Evolutionary conservation across 148 eudicot species (phyloP).

Genomic region (Silene latifolia): DNA sequence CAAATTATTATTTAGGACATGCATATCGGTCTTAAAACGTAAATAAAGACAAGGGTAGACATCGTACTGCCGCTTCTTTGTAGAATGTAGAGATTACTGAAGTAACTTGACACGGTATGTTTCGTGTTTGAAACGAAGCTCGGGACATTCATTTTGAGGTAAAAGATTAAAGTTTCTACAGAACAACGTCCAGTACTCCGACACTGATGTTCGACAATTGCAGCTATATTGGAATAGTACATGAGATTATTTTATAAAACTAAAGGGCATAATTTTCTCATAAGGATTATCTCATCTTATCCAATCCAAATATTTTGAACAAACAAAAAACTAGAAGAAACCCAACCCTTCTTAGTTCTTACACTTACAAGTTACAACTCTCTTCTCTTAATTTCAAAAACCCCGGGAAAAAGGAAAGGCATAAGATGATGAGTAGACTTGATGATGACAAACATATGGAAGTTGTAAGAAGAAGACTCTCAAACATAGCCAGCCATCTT

Average conservation of each 20-base stretch:
- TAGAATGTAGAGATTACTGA: too few relatives aligned
- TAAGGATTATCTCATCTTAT: constrained; percentile 20
- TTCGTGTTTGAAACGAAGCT: too few relatives aligned
- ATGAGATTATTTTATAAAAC: background rate
- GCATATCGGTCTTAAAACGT: too few relatives aligned
- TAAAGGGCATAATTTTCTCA: background rate
- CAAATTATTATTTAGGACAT: too few relatives aligned
- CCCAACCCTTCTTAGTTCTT: background rate
- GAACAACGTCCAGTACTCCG: too few relatives aligned
- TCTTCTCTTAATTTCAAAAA: constrained; percentile 8
- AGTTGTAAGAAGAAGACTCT: constrained; percentile 38
- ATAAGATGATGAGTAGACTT: constrained; percentile 31
- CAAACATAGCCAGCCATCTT: constrained; percentile 51
- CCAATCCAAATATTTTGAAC: constrained; percentile 7
- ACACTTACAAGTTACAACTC: background rate
- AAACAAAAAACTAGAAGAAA: background rate
- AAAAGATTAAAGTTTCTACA: too few relatives aligned
- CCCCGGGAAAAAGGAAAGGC: background rate
- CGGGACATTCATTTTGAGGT: too few relatives aligned
- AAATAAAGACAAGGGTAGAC: too few relatives aligned
- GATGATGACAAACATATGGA: constrained; percentile 28
- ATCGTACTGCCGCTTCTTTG: too few relatives aligned
- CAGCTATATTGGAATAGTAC: too few relatives aligned
- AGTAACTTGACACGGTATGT: too few relatives aligned
- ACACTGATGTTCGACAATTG: too few relatives aligned